phyloP scores from a whole-genome alignment of 257 asterid species.

The Rubia yunnanensis region DNA sequence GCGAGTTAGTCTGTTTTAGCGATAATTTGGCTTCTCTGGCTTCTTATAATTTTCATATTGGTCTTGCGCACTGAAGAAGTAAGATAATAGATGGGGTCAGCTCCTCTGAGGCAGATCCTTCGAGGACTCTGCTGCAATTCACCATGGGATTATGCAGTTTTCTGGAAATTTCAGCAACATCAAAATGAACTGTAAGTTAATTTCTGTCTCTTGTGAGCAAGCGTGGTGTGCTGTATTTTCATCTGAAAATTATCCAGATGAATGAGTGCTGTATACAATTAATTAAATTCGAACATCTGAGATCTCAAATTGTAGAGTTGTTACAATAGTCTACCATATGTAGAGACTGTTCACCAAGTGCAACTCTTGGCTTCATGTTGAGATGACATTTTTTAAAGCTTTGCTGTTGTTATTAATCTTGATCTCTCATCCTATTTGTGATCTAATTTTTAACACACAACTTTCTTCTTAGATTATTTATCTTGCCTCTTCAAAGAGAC shows the following conservation, averaged over 20 bases:
- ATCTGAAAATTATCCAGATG: neutral
- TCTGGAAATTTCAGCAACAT: slow-evolving; percentile 74
- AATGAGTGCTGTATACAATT: neutral
- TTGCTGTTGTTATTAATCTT: neutral
- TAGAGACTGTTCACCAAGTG: neutral
- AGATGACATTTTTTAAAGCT: neutral
- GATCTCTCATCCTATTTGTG: neutral
- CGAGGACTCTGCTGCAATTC: slow-evolving; percentile 69
- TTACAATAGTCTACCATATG: neutral
- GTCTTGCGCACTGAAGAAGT: slow-evolving; percentile 25
- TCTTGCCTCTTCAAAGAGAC: neutral
- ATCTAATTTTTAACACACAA: neutral
- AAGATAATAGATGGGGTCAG: slow-evolving; percentile 45
- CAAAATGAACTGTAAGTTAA: slow-evolving; percentile 48
- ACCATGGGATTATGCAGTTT: slow-evolving; percentile 87
- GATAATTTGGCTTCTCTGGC: slow-evolving; percentile 25
- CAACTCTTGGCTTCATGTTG: neutral
- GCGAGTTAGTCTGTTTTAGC: slow-evolving; percentile 56
- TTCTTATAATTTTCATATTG: slow-evolving; percentile 23
- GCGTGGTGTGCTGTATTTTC: neutral
- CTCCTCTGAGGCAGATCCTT: slow-evolving; percentile 65
- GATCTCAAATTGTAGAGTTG: neutral
- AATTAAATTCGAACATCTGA: neutral
- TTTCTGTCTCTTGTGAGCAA: neutral
- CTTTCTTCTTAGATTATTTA: neutral